Evolutionary conservation across 2,329 filamentous ascomycete genomes (phyloP).

Genomic region (Sporothrix dimorphospora): DNA sequence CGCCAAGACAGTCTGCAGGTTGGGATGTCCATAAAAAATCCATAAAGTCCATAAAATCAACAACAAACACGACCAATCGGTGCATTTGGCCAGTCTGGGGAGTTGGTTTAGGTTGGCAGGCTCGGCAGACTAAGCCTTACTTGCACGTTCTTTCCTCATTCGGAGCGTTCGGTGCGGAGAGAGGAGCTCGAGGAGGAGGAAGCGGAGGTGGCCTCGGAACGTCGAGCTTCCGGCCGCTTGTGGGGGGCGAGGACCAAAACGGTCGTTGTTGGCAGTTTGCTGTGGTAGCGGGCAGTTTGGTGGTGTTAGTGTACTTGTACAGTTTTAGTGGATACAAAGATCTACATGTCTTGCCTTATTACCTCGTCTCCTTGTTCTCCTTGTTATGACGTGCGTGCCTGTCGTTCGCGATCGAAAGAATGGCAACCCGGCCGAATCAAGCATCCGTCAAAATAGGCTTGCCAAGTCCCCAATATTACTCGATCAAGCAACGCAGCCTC

Average conservation of each 20-base stretch:
- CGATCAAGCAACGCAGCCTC: too few species aligned
- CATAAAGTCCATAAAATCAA: neutral
- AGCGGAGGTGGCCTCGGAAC: neutral
- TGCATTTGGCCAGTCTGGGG: neutral
- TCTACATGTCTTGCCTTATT: too few species aligned
- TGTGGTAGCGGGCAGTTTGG: neutral
- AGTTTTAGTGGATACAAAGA: too few species aligned
- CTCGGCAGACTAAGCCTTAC: neutral
- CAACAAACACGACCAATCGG: neutral
- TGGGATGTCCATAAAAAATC: neutral
- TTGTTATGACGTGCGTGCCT: neutral
- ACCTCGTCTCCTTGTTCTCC: too few species aligned
- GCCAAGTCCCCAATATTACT: too few species aligned
- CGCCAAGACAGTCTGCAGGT: neutral
- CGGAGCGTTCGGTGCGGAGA: neutral
- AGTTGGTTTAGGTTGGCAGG: neutral
- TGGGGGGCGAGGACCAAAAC: too few species aligned
- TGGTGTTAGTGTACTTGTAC: too few species aligned
- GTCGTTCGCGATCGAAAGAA: neutral
- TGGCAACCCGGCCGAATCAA: neutral
- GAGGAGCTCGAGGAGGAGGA: too few species aligned
- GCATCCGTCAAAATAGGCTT: neutral
- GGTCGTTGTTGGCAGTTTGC: neutral
- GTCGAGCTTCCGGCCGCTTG: neutral
- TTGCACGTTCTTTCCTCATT: neutral